Evolutionary conservation across 192 early-diverging fungal genomes (phyloP).

Genomic region (Mortierella hygrophila): DNA sequence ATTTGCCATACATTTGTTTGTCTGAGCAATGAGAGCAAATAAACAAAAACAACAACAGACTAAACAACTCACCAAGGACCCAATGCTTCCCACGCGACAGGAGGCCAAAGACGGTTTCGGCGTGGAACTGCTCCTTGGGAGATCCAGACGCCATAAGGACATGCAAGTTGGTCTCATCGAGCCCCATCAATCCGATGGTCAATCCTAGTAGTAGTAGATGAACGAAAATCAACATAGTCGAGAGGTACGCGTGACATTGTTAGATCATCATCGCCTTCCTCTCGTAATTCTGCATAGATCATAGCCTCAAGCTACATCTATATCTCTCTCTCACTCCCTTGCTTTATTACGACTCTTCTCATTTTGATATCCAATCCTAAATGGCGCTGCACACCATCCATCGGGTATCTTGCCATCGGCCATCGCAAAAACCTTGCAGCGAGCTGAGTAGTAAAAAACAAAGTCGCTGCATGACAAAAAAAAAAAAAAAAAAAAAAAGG

Average conservation of each 20-base stretch:
- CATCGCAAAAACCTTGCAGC: neutral
- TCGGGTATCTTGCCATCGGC: neutral
- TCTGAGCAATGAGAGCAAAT: neutral
- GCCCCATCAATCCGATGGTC: conserved; percentile 78
- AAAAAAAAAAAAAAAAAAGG: conserved; percentile 7
- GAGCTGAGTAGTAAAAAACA: neutral
- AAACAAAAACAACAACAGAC: neutral
- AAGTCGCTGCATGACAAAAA: conserved; percentile 4
- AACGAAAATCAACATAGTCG: neutral
- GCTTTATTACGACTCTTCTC: neutral
- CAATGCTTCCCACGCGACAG: conserved; percentile 76
- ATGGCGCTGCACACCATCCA: neutral
- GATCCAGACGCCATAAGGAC: conserved; percentile 88
- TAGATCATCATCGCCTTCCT: conserved; percentile 3
- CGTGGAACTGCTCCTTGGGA: conserved; percentile 71
- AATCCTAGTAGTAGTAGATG: conserved; percentile 42
- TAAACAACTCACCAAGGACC: conserved; percentile 88
- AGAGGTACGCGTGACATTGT: neutral
- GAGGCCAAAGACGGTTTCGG: conserved; percentile 64
- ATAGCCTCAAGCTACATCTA: neutral
- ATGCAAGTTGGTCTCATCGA: conserved; percentile 82
- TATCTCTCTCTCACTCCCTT: neutral
- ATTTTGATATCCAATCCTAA: neutral
- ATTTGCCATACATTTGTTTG: neutral
- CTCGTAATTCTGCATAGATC: neutral